These are phyloP conservation scores for Mycena vulgaris DNA, from an alignment of 768 basidiomycete species.

Conservation along the genomic window DNA sequence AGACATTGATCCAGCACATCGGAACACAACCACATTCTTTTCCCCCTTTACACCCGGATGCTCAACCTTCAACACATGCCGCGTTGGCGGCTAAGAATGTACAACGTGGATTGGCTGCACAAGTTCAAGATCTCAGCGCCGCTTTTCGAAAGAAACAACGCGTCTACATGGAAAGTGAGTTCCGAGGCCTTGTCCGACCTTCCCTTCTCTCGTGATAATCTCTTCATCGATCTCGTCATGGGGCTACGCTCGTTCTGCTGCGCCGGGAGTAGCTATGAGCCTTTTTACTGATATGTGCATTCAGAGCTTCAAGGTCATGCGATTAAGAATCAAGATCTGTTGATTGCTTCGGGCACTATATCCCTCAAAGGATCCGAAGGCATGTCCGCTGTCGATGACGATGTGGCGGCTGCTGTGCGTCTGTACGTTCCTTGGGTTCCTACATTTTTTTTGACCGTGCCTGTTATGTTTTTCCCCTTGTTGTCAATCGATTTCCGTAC, in stretches of 20 bases:
- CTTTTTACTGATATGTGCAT: conserved; percentile 10
- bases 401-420: conserved; percentile 88
- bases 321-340: conserved; percentile 95
- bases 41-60: conserved; percentile 66
- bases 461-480: conserved; percentile 16
- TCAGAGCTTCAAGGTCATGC: conserved; percentile 97
- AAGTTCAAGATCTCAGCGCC: conserved; percentile 93
- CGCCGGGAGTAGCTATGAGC: conserved; percentile 18
- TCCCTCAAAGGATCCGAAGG: conserved; percentile 87
- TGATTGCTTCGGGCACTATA: conserved; percentile 91
- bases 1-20: conserved; percentile 84
- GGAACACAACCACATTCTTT: conserved; percentile 73
- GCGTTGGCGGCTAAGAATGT: conserved; percentile 90
- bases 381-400: conserved; percentile 90
- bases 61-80: conserved; percentile 62
- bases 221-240: conserved; percentile 41
- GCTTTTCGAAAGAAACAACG: conserved; percentile 97
- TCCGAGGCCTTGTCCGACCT: conserved; percentile 13
- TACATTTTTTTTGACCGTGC: conserved; percentile 25
- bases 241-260: conserved; percentile 29
- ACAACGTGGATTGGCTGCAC: conserved; percentile 95
- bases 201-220: conserved; percentile 35
- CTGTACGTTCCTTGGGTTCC: conserved; percentile 36
- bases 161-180: conserved; percentile 97
- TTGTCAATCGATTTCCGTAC: neutral